Conservation (phyloP, 2,329 filamentous ascomycete species). For the Helotiales sp. region DNA sequence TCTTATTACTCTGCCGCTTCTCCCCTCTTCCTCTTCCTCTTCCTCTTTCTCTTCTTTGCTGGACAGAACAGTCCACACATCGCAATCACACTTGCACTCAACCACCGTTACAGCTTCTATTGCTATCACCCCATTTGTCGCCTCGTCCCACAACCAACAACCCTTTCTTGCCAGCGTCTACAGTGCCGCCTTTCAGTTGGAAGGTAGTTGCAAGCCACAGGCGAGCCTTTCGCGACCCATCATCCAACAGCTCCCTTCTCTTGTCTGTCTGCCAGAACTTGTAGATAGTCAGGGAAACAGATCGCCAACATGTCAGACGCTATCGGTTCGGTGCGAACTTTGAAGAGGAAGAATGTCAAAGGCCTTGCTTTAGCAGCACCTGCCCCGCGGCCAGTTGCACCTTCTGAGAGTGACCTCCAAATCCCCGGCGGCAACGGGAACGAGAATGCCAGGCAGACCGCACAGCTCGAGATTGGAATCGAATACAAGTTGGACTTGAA, state of each 20-base stretch:
- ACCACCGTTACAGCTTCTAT: not conserved
- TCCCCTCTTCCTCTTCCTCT: not conserved
- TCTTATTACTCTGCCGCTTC: not conserved
- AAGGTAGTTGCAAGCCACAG: not conserved
- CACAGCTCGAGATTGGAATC: slow-evolving; percentile 88
- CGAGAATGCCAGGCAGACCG: slow-evolving; percentile 62
- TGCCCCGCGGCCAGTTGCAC: slow-evolving; percentile 71
- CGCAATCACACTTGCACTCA: not conserved
- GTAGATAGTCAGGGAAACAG: not conserved
- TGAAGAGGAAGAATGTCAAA: slow-evolving; percentile 99
- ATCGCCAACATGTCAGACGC: slow-evolving; percentile 53
- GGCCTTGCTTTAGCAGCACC: slow-evolving; percentile 85
- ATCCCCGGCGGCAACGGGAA: slow-evolving; percentile 64
- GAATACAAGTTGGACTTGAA: slow-evolving; percentile 94
- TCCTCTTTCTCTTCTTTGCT: not conserved
- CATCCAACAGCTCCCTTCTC: not conserved
- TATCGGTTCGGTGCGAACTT: slow-evolving; percentile 74
- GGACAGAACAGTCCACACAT: not conserved
- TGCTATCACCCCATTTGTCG: slow-evolving; percentile 3
- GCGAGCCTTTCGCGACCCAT: not conserved
- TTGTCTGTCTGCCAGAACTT: not conserved
- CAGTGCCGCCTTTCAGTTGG: not conserved
- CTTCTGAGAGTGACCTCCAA: slow-evolving; percentile 73
- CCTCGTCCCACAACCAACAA: slow-evolving; percentile 9
- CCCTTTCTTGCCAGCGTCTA: not conserved